Percentiles rank a stretch among this genome's conserved stretches.
Conservation (phyloP, 1,139 yeast genomes). For the Hanseniaspora uvarum region DNA sequence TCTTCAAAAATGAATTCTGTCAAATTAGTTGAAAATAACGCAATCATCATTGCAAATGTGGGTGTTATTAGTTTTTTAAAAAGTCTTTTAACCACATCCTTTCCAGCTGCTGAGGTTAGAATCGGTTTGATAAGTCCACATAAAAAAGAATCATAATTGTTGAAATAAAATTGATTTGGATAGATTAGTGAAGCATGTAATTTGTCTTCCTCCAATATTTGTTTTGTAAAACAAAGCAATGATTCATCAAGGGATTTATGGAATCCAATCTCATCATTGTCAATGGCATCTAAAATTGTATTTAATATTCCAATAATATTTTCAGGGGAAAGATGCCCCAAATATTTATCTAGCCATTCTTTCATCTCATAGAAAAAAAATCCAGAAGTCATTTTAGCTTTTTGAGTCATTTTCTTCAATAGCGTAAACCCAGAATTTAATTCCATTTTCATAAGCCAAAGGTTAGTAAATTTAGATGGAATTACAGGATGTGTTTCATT, state of each 20-base stretch:
- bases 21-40: background rate
- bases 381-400: background rate
- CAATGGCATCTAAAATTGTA: background rate
- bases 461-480: background rate
- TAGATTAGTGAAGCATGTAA: background rate
- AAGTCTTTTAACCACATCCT: background rate
- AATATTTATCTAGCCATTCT: background rate
- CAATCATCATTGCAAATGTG: background rate
- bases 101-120: background rate
- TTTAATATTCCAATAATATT: background rate
- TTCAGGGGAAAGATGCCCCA: background rate
- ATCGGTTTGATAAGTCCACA: background rate
- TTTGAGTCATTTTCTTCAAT: background rate
- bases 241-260: background rate
- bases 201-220: background rate
- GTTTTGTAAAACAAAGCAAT: background rate
- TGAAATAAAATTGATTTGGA: background rate
- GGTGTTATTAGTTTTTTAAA: background rate
- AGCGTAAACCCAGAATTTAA: background rate
- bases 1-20: background rate
- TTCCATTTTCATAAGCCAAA: background rate
- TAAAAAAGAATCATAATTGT: background rate
- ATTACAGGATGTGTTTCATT: background rate
- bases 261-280: background rate
- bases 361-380: background rate